Conservation (phyloP, 352 stramenopile species). For the Phytophthora syringae region DNA sequence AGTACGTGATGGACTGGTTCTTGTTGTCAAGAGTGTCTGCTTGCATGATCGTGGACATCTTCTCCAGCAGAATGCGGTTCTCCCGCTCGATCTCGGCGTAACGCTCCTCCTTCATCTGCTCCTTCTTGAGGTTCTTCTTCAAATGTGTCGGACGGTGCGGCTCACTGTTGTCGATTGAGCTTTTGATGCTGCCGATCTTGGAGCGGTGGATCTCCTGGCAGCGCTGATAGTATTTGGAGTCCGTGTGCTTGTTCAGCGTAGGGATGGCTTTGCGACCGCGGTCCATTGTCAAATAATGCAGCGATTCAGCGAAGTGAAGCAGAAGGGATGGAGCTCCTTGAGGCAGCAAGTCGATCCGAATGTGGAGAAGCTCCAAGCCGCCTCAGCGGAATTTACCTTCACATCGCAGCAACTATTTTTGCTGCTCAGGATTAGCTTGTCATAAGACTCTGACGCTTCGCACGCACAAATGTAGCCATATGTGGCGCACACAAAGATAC, state of each 20-base stretch:
- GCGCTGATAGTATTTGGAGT: conserved; percentile 87
- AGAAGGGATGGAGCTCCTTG: neutral
- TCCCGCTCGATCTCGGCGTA: conserved; percentile 96
- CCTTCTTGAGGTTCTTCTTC: conserved; percentile 96
- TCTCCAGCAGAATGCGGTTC: conserved; percentile 97
- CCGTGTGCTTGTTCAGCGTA: conserved; percentile 89
- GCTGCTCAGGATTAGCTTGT: conserved; percentile 23
- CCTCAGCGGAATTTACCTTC: neutral
- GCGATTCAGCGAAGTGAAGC: neutral
- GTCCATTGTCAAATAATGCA: conserved; percentile 57
- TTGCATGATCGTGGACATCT: conserved; percentile 97
- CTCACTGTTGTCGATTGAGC: conserved; percentile 94
- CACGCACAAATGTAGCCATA: conserved; percentile 26
- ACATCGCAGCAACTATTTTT: conserved; percentile 29
- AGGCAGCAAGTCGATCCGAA: conserved; percentile 17
- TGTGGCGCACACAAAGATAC: conserved; percentile 36
- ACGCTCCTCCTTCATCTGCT: conserved; percentile 96
- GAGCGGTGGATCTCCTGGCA: conserved; percentile 85
- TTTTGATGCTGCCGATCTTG: conserved; percentile 92
- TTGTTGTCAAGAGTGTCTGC: conserved; percentile 88
- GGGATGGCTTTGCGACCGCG: conserved; percentile 85
- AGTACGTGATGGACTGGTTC: conserved; percentile 77
- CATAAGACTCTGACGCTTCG: conserved; percentile 32
- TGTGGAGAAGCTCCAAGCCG: conserved; percentile 9
- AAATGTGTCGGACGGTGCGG: conserved; percentile 92